phyloP scores from a whole-genome alignment of 208 protist genomes.

The Trypanosoma cruzi region DNA sequence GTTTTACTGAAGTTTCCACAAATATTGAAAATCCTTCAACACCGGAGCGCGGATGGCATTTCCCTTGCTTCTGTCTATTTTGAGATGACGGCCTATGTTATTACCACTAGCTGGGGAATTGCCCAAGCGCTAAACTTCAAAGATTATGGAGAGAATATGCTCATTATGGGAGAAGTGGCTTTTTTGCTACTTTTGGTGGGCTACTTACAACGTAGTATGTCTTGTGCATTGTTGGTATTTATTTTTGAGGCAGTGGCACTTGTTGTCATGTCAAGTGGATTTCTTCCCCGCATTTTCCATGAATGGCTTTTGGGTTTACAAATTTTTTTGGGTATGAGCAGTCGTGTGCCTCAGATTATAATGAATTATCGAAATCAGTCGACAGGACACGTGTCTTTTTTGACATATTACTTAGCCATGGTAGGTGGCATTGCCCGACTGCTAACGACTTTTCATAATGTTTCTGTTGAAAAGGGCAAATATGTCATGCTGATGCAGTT shows the following conservation, averaged over 20 bases:
- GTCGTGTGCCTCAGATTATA: conserved; percentile 81
- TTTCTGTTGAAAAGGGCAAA: conserved; percentile 80
- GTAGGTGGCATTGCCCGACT: conserved; percentile 67
- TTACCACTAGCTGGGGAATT: conserved; percentile 81
- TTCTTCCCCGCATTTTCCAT: conserved; percentile 51
- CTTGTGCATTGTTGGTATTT: conserved; percentile 34
- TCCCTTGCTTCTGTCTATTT: conserved; percentile 60
- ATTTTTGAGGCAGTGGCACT: conserved; percentile 33
- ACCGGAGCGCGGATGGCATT: conserved; percentile 66
- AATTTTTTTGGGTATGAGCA: conserved; percentile 70
- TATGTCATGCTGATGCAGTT: conserved; percentile 71
- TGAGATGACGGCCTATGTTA: conserved; percentile 78
- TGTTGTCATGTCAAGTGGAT: conserved; percentile 41
- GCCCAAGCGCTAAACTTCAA: conserved; percentile 64
- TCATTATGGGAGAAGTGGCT: conserved; percentile 71
- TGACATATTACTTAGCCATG: conserved; percentile 86
- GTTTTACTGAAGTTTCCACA: conserved; percentile 87
- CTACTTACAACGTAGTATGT: conserved; percentile 49
- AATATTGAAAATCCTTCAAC: conserved; percentile 69
- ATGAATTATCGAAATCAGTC: conserved; percentile 65
- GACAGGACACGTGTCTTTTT: conserved; percentile 77
- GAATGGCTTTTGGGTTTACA: conserved; percentile 53
- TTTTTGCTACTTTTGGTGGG: conserved; percentile 71
- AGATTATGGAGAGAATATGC: conserved; percentile 82
- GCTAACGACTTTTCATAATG: conserved; percentile 82